A percentile compares a stretch with the other conserved stretches of the same genome.
phyloP scores from a whole-genome alignment of 306 rosid genomes.

The Fragaria nilgerrensis region DNA sequence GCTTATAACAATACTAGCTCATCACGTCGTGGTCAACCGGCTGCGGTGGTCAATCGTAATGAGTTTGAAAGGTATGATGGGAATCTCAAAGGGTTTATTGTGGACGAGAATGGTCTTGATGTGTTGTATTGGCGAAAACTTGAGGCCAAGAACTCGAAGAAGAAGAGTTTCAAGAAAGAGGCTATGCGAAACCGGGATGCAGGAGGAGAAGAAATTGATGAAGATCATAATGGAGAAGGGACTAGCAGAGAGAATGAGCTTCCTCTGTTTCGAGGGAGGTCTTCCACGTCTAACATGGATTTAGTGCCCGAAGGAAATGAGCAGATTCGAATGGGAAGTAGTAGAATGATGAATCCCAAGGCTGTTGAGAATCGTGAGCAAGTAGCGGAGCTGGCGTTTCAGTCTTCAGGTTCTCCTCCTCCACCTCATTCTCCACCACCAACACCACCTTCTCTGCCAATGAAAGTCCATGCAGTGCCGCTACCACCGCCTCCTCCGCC shows the following conservation, averaged over 20 bases:
- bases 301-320: constrained; percentile 34
- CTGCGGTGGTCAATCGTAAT: constrained; percentile 18
- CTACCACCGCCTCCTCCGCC: constrained; percentile 15
- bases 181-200: constrained; percentile 3
- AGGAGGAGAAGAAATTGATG: not conserved
- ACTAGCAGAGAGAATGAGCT: constrained; percentile 39
- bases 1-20: not conserved
- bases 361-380: constrained; percentile 29
- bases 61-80: constrained; percentile 50
- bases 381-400: constrained; percentile 7
- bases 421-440: constrained; percentile 26
- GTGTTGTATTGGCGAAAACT: constrained; percentile 88
- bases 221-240: constrained; percentile 13
- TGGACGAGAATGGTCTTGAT: constrained; percentile 92
- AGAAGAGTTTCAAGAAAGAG: constrained; percentile 36
- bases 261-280: constrained; percentile 76
- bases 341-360: constrained; percentile 5
- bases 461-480: not conserved
- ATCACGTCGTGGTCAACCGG: constrained; percentile 1
- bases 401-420: constrained; percentile 5
- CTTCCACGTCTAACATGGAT: constrained; percentile 63
- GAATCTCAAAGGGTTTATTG: constrained; percentile 57
- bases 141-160: constrained; percentile 36
- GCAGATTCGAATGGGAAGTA: constrained; percentile 18
- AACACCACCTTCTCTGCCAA: constrained; percentile 25